A percentile compares a stretch with the other conserved stretches of the same genome.
phyloP scores from a whole-genome alignment of 1,284 basidiomycete genomes.

The Cryptococcus neoformans region DNA sequence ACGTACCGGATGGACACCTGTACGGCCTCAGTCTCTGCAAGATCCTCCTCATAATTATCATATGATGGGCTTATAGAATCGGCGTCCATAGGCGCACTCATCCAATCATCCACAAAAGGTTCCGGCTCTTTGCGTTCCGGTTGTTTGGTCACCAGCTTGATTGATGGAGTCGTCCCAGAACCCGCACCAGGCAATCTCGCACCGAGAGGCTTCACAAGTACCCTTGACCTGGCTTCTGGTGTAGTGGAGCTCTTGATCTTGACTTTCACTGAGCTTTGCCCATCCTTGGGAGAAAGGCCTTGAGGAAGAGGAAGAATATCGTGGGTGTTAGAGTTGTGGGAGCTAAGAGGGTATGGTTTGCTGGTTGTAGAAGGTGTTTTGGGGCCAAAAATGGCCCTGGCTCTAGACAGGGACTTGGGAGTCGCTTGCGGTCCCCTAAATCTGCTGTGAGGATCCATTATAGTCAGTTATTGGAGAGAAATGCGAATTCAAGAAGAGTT shows the following conservation, averaged over 20 bases:
- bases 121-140: conserved; percentile 7
- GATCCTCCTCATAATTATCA: conserved; percentile 17
- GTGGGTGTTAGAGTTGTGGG: conserved; percentile 21
- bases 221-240: conserved; percentile 39
- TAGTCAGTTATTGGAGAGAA: not conserved
- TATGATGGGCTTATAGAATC: not conserved
- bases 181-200: conserved; percentile 3
- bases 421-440: conserved; percentile 2
- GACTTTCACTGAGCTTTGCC: conserved; percentile 22
- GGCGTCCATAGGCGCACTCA: conserved; percentile 3
- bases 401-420: conserved; percentile 18
- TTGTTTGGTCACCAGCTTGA: conserved; percentile 8
- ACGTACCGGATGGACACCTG: conserved; percentile 77
- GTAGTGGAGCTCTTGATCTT: conserved; percentile 43
- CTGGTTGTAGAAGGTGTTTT: conserved; percentile 11
- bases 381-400: conserved; percentile 8
- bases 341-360: conserved; percentile 27
- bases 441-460: conserved; percentile 10
- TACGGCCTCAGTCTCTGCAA: conserved; percentile 63
- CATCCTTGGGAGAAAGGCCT: conserved; percentile 24
- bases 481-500: not conserved
- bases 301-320: conserved; percentile 13
- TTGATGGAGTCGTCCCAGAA: conserved; percentile 5
- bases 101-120: conserved; percentile 17
- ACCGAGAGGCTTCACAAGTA: conserved; percentile 25